Percentiles rank a stretch among this genome's conserved stretches.
phyloP scores from a whole-genome alignment of 2,329 filamentous ascomycete genomes.

The Clarireedia sp. region DNA sequence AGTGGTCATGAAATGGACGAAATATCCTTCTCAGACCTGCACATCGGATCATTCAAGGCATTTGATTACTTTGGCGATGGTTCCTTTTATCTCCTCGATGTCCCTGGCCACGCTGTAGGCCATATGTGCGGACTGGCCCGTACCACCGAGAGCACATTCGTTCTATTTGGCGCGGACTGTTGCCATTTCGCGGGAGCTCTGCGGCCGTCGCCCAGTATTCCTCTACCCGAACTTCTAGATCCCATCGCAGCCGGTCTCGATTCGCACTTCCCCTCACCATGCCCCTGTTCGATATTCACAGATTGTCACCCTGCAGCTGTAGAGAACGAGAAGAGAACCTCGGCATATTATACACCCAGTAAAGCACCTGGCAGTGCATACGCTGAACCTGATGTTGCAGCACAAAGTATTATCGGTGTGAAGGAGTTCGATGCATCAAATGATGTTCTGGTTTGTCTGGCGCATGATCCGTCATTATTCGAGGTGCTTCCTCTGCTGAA shows the following conservation, averaged over 20 bases:
- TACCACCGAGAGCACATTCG: slow-evolving; percentile 31
- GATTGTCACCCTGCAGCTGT: neutral
- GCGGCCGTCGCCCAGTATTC: neutral
- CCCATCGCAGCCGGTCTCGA: neutral
- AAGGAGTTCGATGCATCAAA: neutral
- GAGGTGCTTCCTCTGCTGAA: neutral
- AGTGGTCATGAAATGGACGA: slow-evolving; percentile 22
- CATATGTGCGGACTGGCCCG: slow-evolving; percentile 37
- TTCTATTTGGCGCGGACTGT: slow-evolving; percentile 37
- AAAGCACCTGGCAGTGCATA: neutral
- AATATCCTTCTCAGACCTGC: slow-evolving; percentile 22
- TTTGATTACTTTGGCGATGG: slow-evolving; percentile 49
- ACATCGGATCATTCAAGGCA: slow-evolving; percentile 38
- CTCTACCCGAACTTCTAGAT: neutral
- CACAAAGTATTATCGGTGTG: neutral
- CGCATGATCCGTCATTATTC: neutral
- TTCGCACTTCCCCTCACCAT: neutral
- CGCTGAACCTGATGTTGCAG: neutral
- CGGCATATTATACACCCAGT: neutral
- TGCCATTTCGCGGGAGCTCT: slow-evolving; percentile 27
- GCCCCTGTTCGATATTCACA: neutral
- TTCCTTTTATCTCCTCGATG: slow-evolving; percentile 43
- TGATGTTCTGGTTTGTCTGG: neutral
- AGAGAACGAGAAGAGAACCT: neutral
- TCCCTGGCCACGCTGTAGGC: slow-evolving; percentile 34